Evolutionary conservation across 2,329 filamentous ascomycete species (phyloP).

Genomic region (Hypoxylon sp.): DNA sequence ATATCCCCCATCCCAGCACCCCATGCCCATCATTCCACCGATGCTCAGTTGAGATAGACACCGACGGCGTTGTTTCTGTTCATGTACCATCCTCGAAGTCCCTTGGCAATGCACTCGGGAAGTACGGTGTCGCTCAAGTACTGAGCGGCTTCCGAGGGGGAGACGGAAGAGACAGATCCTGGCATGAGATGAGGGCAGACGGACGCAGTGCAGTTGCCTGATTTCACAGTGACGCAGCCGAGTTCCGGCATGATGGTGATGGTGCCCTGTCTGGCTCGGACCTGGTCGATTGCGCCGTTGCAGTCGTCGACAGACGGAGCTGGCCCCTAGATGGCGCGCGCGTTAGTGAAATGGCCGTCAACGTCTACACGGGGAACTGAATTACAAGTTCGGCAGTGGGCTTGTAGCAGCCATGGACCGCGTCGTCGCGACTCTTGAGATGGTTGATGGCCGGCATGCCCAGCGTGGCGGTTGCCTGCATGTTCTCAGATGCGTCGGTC

Average conservation of each 20-base stretch:
- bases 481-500: background rate
- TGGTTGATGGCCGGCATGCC: conserved; percentile 5
- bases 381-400: conserved; percentile 28
- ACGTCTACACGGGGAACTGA: background rate
- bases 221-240: conserved; percentile 39
- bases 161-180: conserved; percentile 34
- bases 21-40: background rate
- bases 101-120: conserved; percentile 41
- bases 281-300: conserved; percentile 36
- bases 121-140: conserved; percentile 37
- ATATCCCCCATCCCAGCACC: background rate
- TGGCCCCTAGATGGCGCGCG: conserved; percentile 32
- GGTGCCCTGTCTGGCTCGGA: conserved; percentile 28
- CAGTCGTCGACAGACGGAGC: conserved; percentile 42
- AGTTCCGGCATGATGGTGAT: conserved; percentile 40
- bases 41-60: conserved; percentile 38
- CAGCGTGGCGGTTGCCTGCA: conserved; percentile 2
- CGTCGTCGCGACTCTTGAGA: conserved; percentile 14
- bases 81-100: conserved; percentile 42
- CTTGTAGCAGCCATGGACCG: conserved; percentile 37
- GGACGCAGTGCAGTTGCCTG: conserved; percentile 41
- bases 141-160: conserved; percentile 36
- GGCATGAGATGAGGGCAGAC: conserved; percentile 39
- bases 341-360: background rate
- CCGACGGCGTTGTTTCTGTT: conserved; percentile 39